Conservation (phyloP, 2,329 filamentous ascomycete genomes). For the Aaosphaeria pasadenensis region DNA sequence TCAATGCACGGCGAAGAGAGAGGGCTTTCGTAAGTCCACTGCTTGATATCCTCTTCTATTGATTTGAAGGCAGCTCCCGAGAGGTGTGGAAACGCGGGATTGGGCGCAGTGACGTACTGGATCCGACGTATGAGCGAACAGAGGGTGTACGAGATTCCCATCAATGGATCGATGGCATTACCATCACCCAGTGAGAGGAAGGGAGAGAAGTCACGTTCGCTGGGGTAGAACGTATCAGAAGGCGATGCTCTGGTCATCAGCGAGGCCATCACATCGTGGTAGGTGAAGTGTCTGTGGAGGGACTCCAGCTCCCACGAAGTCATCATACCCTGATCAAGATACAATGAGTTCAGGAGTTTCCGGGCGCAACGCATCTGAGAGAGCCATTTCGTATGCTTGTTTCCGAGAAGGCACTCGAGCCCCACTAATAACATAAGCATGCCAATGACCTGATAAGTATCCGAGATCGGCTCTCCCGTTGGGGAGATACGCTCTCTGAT, state of each 20-base stretch:
- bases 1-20: conserved; percentile 26
- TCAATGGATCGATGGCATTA: conserved; percentile 32
- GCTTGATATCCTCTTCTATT: conserved; percentile 28
- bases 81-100: conserved; percentile 30
- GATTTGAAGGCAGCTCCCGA: conserved; percentile 31
- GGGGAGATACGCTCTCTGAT: conserved; percentile 27
- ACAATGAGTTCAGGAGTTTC: conserved; percentile 23
- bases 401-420: conserved; percentile 33
- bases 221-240: conserved; percentile 7
- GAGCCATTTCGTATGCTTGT: conserved; percentile 32
- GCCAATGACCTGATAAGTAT: conserved; percentile 32
- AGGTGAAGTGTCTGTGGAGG: conserved; percentile 35
- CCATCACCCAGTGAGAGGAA: conserved; percentile 16
- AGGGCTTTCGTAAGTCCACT: conserved; percentile 33
- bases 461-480: conserved; percentile 19
- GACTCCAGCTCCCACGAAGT: conserved; percentile 32
- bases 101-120: conserved; percentile 29
- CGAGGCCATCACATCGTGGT: conserved; percentile 34
- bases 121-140: conserved; percentile 33
- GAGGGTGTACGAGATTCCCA: conserved; percentile 34
- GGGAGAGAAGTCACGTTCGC: conserved; percentile 17
- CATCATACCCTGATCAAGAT: conserved; percentile 18
- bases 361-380: conserved; percentile 33
- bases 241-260: conserved; percentile 30
- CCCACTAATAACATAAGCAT: conserved; percentile 33